Evolutionary conservation across 2,329 filamentous ascomycete genomes (phyloP).

Genomic region (Phaeomoniella chlamydospora): DNA sequence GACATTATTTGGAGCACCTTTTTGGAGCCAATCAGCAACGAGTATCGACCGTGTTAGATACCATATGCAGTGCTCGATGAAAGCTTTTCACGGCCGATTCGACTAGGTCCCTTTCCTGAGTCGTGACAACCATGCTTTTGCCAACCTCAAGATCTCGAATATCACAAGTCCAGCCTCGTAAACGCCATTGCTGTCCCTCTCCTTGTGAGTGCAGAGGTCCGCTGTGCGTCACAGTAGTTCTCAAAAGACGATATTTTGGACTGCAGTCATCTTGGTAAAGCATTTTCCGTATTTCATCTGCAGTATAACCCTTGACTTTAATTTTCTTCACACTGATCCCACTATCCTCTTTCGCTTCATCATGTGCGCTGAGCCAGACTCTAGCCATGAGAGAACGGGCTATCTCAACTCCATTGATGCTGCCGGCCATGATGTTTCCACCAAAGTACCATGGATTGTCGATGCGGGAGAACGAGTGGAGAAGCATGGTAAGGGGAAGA

Average conservation of each 20-base stretch:
- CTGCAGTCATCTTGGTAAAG: slow-evolving; percentile 16
- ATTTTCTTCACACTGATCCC: slow-evolving; percentile 30
- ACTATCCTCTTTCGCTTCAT: slow-evolving; percentile 34
- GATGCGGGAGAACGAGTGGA: slow-evolving; percentile 38
- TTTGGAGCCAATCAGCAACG: no score
- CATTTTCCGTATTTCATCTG: slow-evolving; percentile 20
- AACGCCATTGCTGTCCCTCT: slow-evolving; percentile 6
- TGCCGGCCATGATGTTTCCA: slow-evolving; percentile 34
- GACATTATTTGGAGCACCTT: no score
- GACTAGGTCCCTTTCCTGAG: no score
- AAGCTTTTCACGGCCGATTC: no score
- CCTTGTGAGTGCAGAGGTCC: no score
- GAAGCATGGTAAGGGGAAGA: slow-evolving; percentile 33
- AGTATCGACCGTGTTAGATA: no score
- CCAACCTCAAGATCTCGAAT: slow-evolving; percentile 9
- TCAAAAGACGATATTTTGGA: no score
- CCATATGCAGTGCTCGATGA: no score
- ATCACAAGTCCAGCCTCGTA: slow-evolving; percentile 10
- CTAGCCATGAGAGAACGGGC: slow-evolving; percentile 31
- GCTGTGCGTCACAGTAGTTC: no score
- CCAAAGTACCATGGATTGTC: slow-evolving; percentile 40
- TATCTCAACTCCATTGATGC: slow-evolving; percentile 32
- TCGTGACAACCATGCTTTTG: no score
- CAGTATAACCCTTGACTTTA: slow-evolving; percentile 18
- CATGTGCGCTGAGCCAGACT: slow-evolving; percentile 40